phyloP scores from a whole-genome alignment of 192 early-diverging fungal species.

The Haplosporangium gracile region DNA sequence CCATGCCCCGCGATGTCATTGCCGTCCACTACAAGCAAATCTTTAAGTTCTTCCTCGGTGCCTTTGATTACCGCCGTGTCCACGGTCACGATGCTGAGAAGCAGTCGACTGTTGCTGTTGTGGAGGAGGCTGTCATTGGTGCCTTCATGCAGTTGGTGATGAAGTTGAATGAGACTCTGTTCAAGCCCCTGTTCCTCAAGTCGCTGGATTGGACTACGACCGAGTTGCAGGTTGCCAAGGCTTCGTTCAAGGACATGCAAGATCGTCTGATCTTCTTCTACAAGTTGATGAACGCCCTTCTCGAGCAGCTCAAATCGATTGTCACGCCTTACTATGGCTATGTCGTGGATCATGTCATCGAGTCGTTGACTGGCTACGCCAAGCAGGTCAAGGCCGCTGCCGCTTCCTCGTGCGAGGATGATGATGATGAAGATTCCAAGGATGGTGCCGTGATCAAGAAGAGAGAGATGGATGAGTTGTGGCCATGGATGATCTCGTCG shows the following conservation, averaged over 20 bases:
- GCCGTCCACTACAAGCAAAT: slow-evolving; percentile 81
- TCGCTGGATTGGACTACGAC: slow-evolving; percentile 82
- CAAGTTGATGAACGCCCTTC: slow-evolving; percentile 55
- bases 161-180: slow-evolving; percentile 94
- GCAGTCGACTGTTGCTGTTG: slow-evolving; percentile 58
- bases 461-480: slow-evolving; percentile 70
- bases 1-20: slow-evolving; percentile 76
- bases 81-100: slow-evolving; percentile 29
- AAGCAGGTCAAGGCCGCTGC: slow-evolving; percentile 30
- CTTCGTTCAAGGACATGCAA: slow-evolving; percentile 35
- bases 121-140: slow-evolving; percentile 78
- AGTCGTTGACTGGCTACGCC: slow-evolving; percentile 66
- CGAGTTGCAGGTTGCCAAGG: slow-evolving; percentile 53
- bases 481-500: slow-evolving; percentile 79
- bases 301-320: slow-evolving; percentile 64
- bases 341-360: slow-evolving; percentile 78
- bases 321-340: slow-evolving; percentile 85
- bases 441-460: slow-evolving; percentile 38
- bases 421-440: slow-evolving; percentile 47
- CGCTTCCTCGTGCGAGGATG: slow-evolving; percentile 42
- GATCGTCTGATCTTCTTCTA: slow-evolving; percentile 60
- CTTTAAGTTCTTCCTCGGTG: slow-evolving; percentile 88
- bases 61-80: slow-evolving; percentile 68
- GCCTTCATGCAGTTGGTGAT: slow-evolving; percentile 87
- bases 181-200: slow-evolving; percentile 94